Conservation (phyloP, 345 rosid species). For the Ceriops zippeliana region DNA sequence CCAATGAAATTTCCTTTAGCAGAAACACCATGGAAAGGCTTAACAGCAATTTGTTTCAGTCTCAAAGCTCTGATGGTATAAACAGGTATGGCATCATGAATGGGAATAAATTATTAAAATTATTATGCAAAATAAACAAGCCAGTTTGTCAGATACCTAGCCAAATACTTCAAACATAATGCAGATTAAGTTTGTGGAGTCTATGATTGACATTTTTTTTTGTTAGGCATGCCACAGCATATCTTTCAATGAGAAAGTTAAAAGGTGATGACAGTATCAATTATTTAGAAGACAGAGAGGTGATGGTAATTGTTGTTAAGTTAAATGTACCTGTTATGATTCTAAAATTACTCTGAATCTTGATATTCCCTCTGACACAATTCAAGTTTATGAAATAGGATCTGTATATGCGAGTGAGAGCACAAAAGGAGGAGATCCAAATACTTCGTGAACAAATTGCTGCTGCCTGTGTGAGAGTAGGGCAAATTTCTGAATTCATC, state of each 20-base stretch:
- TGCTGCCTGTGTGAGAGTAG: slow-evolving; percentile 68
- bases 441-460: slow-evolving; percentile 75
- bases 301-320: slow-evolving; percentile 47
- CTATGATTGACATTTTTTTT: slow-evolving; percentile 14
- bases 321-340: slow-evolving; percentile 8
- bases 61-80: slow-evolving; percentile 27
- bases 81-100: slow-evolving; percentile 29
- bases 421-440: slow-evolving; percentile 73
- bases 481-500: slow-evolving; percentile 9
- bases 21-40: slow-evolving; percentile 28
- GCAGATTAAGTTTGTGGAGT: background rate
- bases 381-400: slow-evolving; percentile 41
- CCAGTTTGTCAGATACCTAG: background rate
- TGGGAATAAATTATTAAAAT: background rate
- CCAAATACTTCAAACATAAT: background rate
- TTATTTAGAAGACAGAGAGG: slow-evolving; percentile 53
- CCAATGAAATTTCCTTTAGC: slow-evolving; percentile 38
- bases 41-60: slow-evolving; percentile 17
- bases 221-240: slow-evolving; percentile 32
- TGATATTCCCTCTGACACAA: slow-evolving; percentile 20
- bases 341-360: slow-evolving; percentile 10
- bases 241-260: slow-evolving; percentile 36
- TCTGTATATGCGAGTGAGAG: slow-evolving; percentile 49
- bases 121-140: background rate
- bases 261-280: slow-evolving; percentile 36